Evolutionary conservation across 2,329 filamentous ascomycete species (phyloP), one percentile per base, ranked within the genome.

Genomic region (Teratosphaeria pseudoeucalypti): DNA sequence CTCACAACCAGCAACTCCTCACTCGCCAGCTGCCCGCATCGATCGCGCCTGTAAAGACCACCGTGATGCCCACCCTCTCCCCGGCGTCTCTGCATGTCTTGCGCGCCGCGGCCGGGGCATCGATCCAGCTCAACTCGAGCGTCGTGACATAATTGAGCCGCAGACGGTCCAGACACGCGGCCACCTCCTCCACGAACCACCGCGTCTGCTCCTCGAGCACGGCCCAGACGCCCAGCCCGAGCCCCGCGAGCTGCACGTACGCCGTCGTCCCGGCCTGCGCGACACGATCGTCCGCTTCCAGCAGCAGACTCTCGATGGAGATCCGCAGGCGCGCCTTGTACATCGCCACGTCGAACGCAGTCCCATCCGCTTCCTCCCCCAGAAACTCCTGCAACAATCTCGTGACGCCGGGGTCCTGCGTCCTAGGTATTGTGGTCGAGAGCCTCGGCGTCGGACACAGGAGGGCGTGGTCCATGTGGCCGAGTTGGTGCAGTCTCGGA

Each of bases 161-260:
- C 43, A 49, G 7, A 9, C 43, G 43, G 16, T 2, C 16, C 4
- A 49, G n/a, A 23, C 43, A 49, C 4, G 43, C 43, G 9, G 43
- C 43, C 1, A 43, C 37, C 37, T 43, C 37, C 16, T 43, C 37
- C 12, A 43, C 37, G 11, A 43, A 43, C 37, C 37, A 43, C 37
- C 16, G 37, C 37, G 12, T 14, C 37, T 49, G 19, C 19, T 49
- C 43, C 6, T 49, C 43, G 19, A 23, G 43, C 43, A 49, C 23
- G 19, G 6, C 16, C 67, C 67, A 69, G 11, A 66, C 65, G 6
- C 67, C 67, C 5, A 69, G 60, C 4, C 67, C 67, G 3, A 69
- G 59, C 2, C 66, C 66, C 4, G 63, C 63, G 12, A 67, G 59
- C n/a, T 66, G 65, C 19, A 65, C 56, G 37, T 64, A 64, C 0